These are phyloP conservation scores for Phascolomyces articulosus DNA, from an alignment of 371 early-diverging fungal genomes.

Conservation along the genomic window DNA sequence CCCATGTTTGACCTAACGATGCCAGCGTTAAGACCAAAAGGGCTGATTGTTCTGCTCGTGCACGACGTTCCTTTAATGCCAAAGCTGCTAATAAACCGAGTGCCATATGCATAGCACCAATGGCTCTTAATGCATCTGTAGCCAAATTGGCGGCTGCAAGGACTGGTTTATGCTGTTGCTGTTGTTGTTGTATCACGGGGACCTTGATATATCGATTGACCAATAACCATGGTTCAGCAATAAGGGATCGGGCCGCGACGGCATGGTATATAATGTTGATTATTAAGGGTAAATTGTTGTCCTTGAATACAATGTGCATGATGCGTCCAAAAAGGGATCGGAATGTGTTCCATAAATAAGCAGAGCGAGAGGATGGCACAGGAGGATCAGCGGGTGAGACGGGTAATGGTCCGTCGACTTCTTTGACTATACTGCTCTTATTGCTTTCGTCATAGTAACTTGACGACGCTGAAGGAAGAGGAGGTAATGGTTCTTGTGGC, in stretches of 20 bases:
- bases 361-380: background rate
- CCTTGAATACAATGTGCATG: conserved; percentile 33
- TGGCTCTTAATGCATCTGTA: conserved; percentile 30
- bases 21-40: conserved; percentile 36
- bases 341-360: background rate
- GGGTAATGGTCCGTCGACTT: background rate
- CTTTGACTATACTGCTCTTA: background rate
- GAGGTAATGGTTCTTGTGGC: background rate
- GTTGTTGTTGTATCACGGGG: conserved; percentile 16
- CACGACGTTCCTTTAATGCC: conserved; percentile 36
- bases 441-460: background rate
- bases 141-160: conserved; percentile 20
- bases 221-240: conserved; percentile 20
- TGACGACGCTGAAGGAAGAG: background rate
- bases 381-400: background rate
- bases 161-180: conserved; percentile 1
- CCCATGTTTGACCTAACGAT: conserved; percentile 38
- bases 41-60: conserved; percentile 38
- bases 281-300: conserved; percentile 44
- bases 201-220: conserved; percentile 19
- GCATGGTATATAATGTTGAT: conserved; percentile 40
- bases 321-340: background rate
- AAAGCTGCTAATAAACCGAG: conserved; percentile 33
- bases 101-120: conserved; percentile 43
- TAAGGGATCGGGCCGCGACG: conserved; percentile 31